These are phyloP conservation scores for Eragrostis nindensis DNA, from an alignment of 176 grass and related monocot genomes.

Conservation along the genomic window DNA sequence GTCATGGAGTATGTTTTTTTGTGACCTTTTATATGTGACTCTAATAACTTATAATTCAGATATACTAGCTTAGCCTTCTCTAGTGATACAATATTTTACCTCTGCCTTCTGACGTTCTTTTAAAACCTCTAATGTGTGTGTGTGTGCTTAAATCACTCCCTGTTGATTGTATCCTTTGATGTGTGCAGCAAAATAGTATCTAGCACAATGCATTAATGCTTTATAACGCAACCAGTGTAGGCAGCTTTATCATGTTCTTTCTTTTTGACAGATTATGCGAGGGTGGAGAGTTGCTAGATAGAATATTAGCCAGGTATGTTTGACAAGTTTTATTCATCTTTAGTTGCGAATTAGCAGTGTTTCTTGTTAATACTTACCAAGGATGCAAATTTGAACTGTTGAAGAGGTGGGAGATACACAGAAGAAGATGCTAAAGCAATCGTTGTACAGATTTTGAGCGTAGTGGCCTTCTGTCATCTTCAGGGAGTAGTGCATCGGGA, in stretches of 20 bases:
- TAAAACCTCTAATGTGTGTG: neutral
- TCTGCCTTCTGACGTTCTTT: neutral
- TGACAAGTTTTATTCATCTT: slow-evolving; percentile 23
- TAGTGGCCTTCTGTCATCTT: slow-evolving; percentile 98
- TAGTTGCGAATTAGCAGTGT: slow-evolving; percentile 27
- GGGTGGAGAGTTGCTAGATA: slow-evolving; percentile 94
- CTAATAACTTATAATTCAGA: slow-evolving; percentile 25
- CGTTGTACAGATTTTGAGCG: slow-evolving; percentile 90
- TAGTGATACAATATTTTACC: slow-evolving; percentile 18
- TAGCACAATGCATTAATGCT: slow-evolving; percentile 16
- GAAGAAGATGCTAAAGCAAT: slow-evolving; percentile 99
- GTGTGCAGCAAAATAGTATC: slow-evolving; percentile 10
- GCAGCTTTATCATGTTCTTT: slow-evolving; percentile 33
- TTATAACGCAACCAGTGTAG: slow-evolving; percentile 25
- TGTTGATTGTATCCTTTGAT: slow-evolving; percentile 12
- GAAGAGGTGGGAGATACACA: slow-evolving; percentile 94
- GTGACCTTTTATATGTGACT: slow-evolving; percentile 35
- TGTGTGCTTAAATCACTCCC: neutral
- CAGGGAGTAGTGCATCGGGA: slow-evolving; percentile 99
- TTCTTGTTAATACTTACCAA: slow-evolving; percentile 43
- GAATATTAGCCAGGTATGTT: slow-evolving; percentile 94
- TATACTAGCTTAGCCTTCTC: slow-evolving; percentile 7
- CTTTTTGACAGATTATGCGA: slow-evolving; percentile 84
- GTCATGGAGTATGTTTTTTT: slow-evolving; percentile 98
- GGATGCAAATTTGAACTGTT: slow-evolving; percentile 53